These are phyloP conservation scores for Nicotiana rustica DNA, from an alignment of 305 asterid species.

Conservation along the genomic window DNA sequence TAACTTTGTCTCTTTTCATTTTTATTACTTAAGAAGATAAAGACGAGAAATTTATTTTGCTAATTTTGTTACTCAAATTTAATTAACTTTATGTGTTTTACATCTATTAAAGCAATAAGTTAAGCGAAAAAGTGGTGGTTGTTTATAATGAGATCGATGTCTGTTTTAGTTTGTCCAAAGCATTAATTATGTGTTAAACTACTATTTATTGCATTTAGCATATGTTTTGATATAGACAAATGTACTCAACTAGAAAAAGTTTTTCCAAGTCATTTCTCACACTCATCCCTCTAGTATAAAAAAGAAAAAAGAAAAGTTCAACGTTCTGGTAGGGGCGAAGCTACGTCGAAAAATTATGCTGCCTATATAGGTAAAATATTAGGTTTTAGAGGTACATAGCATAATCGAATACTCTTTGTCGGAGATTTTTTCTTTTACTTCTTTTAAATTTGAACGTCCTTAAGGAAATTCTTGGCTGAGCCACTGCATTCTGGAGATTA, in stretches of 20 bases:
- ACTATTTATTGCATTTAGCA: neutral
- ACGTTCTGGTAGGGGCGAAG: no score
- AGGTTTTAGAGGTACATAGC: no score
- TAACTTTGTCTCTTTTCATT: neutral
- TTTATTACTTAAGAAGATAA: neutral
- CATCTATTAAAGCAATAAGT: neutral
- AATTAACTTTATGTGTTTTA: neutral
- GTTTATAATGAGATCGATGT: neutral
- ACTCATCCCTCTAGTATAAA: neutral
- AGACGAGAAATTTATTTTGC: neutral
- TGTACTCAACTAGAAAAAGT: neutral
- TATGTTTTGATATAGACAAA: neutral
- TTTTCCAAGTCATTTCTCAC: neutral
- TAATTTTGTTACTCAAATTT: neutral
- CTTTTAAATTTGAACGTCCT: no score
- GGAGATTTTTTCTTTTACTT: no score
- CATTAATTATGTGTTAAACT: neutral
- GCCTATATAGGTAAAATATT: no score
- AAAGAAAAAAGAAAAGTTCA: neutral
- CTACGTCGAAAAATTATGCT: no score
- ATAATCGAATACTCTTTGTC: no score
- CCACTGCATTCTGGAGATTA: neutral
- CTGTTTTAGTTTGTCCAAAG: neutral
- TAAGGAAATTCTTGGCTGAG: no score
- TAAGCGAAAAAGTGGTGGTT: slow-evolving; percentile 3